These are phyloP conservation scores for Ziziphus jujuba DNA, from an alignment of 306 rosid genomes.

Conservation along the genomic window DNA sequence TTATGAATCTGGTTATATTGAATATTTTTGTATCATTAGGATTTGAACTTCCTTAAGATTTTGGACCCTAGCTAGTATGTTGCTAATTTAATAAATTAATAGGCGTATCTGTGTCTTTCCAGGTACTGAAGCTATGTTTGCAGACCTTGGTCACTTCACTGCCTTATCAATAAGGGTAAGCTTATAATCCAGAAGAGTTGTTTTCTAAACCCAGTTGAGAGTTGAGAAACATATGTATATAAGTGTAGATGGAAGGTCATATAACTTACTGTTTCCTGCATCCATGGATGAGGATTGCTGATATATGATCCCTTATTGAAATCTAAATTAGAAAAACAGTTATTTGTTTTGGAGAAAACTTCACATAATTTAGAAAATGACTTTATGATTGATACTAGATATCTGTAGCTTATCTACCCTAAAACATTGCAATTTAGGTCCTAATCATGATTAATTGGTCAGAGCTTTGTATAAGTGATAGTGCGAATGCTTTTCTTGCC, in stretches of 20 bases:
- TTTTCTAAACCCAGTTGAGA: background rate
- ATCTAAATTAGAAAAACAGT: no score
- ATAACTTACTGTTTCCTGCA: no score
- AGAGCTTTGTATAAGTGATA: conserved; percentile 13
- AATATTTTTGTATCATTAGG: conserved; percentile 12
- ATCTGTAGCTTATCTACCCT: background rate
- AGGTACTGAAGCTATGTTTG: conserved; percentile 95
- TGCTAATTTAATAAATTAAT: conserved; percentile 9
- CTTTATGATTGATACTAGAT: background rate
- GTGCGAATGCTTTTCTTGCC: conserved; percentile 15
- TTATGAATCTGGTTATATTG: conserved; percentile 14
- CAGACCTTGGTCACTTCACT: conserved; percentile 93
- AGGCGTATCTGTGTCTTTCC: conserved; percentile 24
- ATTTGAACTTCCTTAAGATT: conserved; percentile 1
- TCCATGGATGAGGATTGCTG: no score
- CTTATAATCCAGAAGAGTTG: conserved; percentile 2
- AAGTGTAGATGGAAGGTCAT: background rate
- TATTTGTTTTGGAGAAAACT: background rate
- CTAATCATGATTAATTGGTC: background rate
- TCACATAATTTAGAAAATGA: background rate
- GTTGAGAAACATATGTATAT: background rate
- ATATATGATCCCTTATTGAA: no score
- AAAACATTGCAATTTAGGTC: background rate
- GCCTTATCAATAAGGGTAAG: conserved; percentile 81
- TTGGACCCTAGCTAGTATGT: background rate